Conservation (phyloP, 352 stramenopile species). For the Plasmopara muralis region DNA sequence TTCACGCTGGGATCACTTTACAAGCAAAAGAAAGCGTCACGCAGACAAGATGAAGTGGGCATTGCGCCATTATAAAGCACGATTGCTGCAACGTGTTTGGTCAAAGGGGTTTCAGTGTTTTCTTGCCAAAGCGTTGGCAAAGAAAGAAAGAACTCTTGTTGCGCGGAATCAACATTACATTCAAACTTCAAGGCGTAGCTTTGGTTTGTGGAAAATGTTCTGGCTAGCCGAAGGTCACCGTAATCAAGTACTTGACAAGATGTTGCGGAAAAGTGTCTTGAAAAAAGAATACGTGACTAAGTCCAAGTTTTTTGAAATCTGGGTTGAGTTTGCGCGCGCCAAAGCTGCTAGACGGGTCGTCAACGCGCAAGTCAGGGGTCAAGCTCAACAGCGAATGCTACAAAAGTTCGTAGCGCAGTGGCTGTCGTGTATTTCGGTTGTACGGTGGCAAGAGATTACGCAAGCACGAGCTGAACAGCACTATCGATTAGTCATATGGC, state of each 20-base stretch:
- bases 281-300: conserved; percentile 5
- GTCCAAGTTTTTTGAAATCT: conserved; percentile 11
- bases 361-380: conserved; percentile 27
- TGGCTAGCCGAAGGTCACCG: conserved; percentile 10
- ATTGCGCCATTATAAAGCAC: conserved; percentile 8
- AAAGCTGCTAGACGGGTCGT: conserved; percentile 24
- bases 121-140: conserved; percentile 5
- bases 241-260: conserved; percentile 1
- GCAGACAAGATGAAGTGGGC: conserved; percentile 15
- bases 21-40: conserved; percentile 15
- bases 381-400: conserved; percentile 23
- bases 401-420: conserved; percentile 22
- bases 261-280: conserved; percentile 4
- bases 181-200: conserved; percentile 6
- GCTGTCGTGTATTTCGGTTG: conserved; percentile 24
- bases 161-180: conserved; percentile 5
- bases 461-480: conserved; percentile 28
- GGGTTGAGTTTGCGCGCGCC: conserved; percentile 17
- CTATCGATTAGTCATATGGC: conserved; percentile 14
- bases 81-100: conserved; percentile 22
- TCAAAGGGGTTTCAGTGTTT: conserved; percentile 15
- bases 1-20: conserved; percentile 19
- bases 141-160: conserved; percentile 7
- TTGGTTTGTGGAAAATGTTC: conserved; percentile 15
- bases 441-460: conserved; percentile 42